Evolutionary conservation across 257 asterid genomes (phyloP), one percentile per base, ranked within the genome.

Genomic region (Solanum sejunctum): DNA sequence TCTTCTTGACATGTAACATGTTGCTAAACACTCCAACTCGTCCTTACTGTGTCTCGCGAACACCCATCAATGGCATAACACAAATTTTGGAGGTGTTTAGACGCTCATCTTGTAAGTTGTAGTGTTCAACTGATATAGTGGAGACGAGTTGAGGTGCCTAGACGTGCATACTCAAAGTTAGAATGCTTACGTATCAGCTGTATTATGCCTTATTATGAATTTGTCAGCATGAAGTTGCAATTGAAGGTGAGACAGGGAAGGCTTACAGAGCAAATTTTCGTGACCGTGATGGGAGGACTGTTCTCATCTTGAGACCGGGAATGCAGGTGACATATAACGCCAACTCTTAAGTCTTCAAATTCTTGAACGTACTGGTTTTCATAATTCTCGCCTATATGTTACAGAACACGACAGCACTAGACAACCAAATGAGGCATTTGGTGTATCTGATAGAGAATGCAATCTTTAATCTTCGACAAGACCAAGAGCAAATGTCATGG

Each of bases 401-500:
- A 81, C 97, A 96, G 98, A 96, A 95, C 85, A 96, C 99, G 6
- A 87, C 94, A 64, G 86, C 93, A 43, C 8, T 95, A 43, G 99
- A 96, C 84, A 93, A 92, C 89, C 95, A 96, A 92, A 95, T 96
- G 83, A 91, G 86, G 82, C 98, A 95, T 89, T 87, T 96, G 88
- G 98, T 96, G 58, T 96, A 96, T 88, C 95, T 93, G 75, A 89
- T 96, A 26, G 98, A 96, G 86, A 96, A 96, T 82, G 98, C 99
- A 18, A 90, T 95, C 84, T 93, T 93, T 71, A 96, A 95, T 90
- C 99, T 95, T 86, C 98, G 97, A 8, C 97, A 93, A 92, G 98
- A 92, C 41, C 98, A 96, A 87, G 97, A 93, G 77, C 98, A 96
- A 88, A 93, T 95, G 98, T 91, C 97, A 15, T 96, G 99, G 99